A percentile compares a stretch with the other conserved stretches of the same genome.
Conservation (phyloP, 176 grass and related monocot species). For the Ampelocalamus luodianensis region DNA sequence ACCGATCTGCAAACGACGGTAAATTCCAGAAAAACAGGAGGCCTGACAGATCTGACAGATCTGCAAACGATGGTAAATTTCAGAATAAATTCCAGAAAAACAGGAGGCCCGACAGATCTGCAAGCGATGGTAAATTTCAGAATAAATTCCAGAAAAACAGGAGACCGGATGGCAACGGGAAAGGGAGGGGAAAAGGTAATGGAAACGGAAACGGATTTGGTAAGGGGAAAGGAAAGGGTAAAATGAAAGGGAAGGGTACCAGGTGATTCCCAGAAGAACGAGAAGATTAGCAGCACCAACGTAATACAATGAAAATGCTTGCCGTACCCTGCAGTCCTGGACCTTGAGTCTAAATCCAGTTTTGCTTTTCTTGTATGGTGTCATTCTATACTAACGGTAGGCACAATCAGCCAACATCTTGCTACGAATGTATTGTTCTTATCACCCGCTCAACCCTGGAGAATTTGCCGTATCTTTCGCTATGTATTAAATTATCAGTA, state of each 20-base stretch:
- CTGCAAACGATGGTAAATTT: conserved; percentile 45
- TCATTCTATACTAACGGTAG: background rate
- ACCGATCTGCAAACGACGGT: background rate
- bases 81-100: conserved; percentile 54
- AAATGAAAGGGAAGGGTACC: conserved; percentile 47
- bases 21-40: conserved; percentile 48
- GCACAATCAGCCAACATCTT: background rate
- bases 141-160: conserved; percentile 35
- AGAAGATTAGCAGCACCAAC: background rate
- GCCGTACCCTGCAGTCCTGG: background rate
- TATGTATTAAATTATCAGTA: too few relatives aligned
- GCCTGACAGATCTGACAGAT: conserved; percentile 13
- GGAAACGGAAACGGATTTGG: conserved; percentile 32
- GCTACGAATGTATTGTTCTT: background rate
- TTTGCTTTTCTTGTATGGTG: conserved; percentile 38
- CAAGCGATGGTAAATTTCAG: conserved; percentile 40
- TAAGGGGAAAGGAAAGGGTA: conserved; percentile 43
- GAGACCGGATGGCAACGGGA: conserved; percentile 5
- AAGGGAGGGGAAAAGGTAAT: background rate
- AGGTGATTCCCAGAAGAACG: background rate
- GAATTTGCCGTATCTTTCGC: background rate
- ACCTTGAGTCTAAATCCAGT: background rate
- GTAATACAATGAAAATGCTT: background rate
- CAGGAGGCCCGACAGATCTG: conserved; percentile 22
- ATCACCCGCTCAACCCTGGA: background rate